Evolutionary conservation across 1,139 yeast species (phyloP).

Genomic region (Kluyveromyces sp.): DNA sequence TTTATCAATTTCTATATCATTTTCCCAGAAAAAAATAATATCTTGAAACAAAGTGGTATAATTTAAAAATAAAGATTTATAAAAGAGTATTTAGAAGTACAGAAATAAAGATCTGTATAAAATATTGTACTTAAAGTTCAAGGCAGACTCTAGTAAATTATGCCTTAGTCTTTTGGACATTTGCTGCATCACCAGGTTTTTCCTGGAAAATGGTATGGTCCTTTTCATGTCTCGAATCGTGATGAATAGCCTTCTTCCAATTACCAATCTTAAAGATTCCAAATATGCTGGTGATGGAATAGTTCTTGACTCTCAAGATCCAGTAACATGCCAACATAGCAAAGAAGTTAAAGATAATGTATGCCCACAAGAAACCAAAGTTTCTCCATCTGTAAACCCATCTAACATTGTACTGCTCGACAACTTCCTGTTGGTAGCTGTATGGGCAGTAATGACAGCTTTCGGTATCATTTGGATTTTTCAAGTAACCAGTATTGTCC

Average conservation of each 20-base stretch:
- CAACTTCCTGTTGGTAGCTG: constrained; percentile 37
- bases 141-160: neutral
- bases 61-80: no score
- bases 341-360: constrained; percentile 38
- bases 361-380: constrained; percentile 48
- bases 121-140: neutral
- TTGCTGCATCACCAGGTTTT: constrained; percentile 32
- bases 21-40: no score
- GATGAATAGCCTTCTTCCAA: constrained; percentile 31
- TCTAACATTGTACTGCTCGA: constrained; percentile 34
- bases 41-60: no score
- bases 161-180: constrained; percentile 19
- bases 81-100: no score
- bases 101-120: neutral
- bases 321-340: constrained; percentile 38
- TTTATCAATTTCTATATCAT: no score
- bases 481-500: constrained; percentile 41
- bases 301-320: constrained; percentile 30
- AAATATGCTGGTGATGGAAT: constrained; percentile 25
- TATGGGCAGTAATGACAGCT: constrained; percentile 43
- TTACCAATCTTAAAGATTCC: constrained; percentile 20
- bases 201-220: constrained; percentile 34
- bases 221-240: constrained; percentile 36
- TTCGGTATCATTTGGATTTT: constrained; percentile 40
- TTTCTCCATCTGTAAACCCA: constrained; percentile 50